phyloP scores from a whole-genome alignment of 768 basidiomycete genomes.

The Hygrophorus pudorinus region DNA sequence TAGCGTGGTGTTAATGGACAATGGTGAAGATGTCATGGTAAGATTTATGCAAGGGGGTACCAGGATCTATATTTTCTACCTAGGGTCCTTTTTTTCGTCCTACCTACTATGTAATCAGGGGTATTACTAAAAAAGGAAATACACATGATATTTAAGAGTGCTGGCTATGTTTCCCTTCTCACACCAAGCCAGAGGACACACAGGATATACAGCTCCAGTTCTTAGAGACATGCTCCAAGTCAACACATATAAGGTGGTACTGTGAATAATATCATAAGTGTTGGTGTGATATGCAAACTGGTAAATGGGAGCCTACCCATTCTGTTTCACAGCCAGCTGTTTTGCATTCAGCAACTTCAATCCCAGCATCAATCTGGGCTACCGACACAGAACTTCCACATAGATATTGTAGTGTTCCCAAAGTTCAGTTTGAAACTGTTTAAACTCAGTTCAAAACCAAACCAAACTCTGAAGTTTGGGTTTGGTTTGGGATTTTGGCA shows the following conservation, averaged over 20 bases:
- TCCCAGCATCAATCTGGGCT: not conserved
- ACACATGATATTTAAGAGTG: not conserved
- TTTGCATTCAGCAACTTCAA: not conserved
- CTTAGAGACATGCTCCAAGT: not conserved
- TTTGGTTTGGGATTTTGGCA: too few relatives aligned
- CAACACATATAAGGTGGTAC: not conserved
- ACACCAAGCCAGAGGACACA: not conserved
- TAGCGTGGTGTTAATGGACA: too few relatives aligned
- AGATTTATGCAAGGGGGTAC: slow-evolving; percentile 4
- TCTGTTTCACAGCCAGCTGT: slow-evolving; percentile 1
- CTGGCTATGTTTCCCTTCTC: not conserved
- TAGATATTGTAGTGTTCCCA: too few relatives aligned
- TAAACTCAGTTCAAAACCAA: too few relatives aligned
- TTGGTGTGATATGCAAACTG: not conserved
- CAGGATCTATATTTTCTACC: not conserved
- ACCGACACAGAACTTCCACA: not conserved
- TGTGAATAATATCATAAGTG: too few relatives aligned
- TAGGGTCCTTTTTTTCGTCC: too few relatives aligned
- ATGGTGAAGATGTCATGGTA: too few relatives aligned
- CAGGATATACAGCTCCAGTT: not conserved
- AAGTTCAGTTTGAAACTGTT: too few relatives aligned
- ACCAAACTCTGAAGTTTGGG: too few relatives aligned
- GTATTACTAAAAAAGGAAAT: not conserved
- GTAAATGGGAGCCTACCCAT: not conserved
- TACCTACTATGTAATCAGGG: slow-evolving; percentile 1